Conservation (phyloP, 257 asterid species). For the Euphrasia confusa region DNA sequence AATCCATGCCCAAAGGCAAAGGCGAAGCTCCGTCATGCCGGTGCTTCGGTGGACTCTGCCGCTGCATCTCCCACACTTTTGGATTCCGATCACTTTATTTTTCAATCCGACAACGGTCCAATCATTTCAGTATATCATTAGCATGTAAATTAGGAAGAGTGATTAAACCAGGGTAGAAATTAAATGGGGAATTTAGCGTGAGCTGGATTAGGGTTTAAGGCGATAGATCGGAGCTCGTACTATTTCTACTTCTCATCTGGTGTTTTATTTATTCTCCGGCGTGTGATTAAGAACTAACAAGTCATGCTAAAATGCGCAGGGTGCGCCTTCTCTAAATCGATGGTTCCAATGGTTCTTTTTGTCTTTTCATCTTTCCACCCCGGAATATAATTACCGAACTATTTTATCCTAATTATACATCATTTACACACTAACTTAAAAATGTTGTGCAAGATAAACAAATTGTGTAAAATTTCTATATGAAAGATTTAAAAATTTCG, state of each 20-base stretch:
- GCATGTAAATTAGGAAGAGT: neutral
- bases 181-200: constrained; percentile 5
- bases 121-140: constrained; percentile 28
- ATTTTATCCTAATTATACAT: too few relatives aligned
- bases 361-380: too few relatives aligned
- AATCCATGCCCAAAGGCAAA: constrained; percentile 99
- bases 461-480: too few relatives aligned
- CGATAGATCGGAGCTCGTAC: constrained; percentile 32
- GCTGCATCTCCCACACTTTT: constrained; percentile 47
- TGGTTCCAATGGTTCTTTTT: too few relatives aligned
- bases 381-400: too few relatives aligned
- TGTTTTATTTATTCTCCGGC: constrained; percentile 23
- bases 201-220: constrained; percentile 31
- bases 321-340: too few relatives aligned
- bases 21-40: constrained; percentile 99
- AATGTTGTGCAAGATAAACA: too few relatives aligned
- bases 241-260: constrained; percentile 5
- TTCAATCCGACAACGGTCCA: neutral
- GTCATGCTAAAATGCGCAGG: constrained; percentile 31
- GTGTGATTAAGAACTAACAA: constrained; percentile 26
- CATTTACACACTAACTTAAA: too few relatives aligned
- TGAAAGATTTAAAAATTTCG: too few relatives aligned
- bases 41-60: constrained; percentile 90
- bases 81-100: constrained; percentile 17
- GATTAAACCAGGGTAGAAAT: neutral